Evolutionary conservation across 176 grass and related monocot species (phyloP), one percentile per base, ranked within the genome.

Genomic region (Avena atlantica): DNA sequence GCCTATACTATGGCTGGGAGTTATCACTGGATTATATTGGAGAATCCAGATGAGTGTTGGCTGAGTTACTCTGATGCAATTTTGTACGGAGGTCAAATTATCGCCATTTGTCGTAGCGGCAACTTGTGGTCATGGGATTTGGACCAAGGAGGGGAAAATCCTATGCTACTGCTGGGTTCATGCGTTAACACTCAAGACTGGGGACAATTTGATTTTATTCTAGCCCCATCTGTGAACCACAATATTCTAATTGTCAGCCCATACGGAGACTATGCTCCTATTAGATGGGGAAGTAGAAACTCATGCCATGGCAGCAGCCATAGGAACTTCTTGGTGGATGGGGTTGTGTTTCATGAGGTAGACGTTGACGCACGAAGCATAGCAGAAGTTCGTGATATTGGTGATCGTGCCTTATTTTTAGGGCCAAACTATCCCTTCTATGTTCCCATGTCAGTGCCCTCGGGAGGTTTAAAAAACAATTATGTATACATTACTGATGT

Each of bases 41-140:
- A 57, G 8, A 58, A 78, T 58, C 51, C 75, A 0, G 6, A 6
- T 20, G 16, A 6, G 15, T 8, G 8, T 2, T 31, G 3, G 2
- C 12, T 42, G 16, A 58, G 2, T 3, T 78, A 78, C 14, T 42
- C 9, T 14, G 55, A 79, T 60, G 53, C 56, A 9, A 40, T 79
- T 21, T 15, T 79, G 34, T 27, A 61, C n/a, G 12, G 51, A 8
- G 55, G 19, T 60, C 21, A 44, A 44, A 78, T 78, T 23, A 12
- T 78, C 9, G 76, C 76, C 31, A 78, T 60, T 23, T 60, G 55
- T 21, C 5, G 8, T 1, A 59, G n/a, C 6, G 29, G 76, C 1
- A 12, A 59, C 8, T 78, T 78, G 11, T 78, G 76, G 76, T 78
- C 53, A 13, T 78, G 76, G 76, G 31, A 78, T 59, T 59, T 78